A percentile compares a stretch with the other conserved stretches of the same genome.
Conservation (phyloP, 768 basidiomycete genomes). For the Pulveroboletus sp. region DNA sequence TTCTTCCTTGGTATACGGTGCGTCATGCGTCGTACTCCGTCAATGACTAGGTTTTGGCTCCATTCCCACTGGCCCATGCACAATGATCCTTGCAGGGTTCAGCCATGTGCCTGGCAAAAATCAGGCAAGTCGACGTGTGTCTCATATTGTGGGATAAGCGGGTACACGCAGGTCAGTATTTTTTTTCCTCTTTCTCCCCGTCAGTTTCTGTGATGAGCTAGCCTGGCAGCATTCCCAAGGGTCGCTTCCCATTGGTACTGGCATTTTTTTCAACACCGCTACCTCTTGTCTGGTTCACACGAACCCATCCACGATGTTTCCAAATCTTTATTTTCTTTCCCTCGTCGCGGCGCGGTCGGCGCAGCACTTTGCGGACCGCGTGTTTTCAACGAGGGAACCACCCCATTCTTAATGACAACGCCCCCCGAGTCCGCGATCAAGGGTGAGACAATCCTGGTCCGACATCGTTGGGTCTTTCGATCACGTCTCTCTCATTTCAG, state of each 20-base stretch:
- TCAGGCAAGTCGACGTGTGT: slow-evolving; percentile 3
- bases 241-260: not conserved
- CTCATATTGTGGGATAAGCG: slow-evolving; percentile 2
- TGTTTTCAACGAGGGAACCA: slow-evolving; percentile 26
- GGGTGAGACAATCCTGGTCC: not conserved
- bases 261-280: not conserved
- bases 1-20: slow-evolving; percentile 2
- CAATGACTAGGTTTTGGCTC: slow-evolving; percentile 2
- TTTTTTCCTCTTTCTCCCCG: not conserved
- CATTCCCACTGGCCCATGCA: slow-evolving; percentile 1
- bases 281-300: not conserved
- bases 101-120: slow-evolving; percentile 7
- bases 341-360: slow-evolving; percentile 4
- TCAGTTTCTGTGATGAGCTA: not conserved
- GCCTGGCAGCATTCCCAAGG: not conserved
- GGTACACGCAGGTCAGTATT: not conserved
- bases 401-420: not conserved
- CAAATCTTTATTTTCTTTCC: too few relatives aligned
- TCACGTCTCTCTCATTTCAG: slow-evolving; percentile 1
- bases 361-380: slow-evolving; percentile 13
- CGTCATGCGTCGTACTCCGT: slow-evolving; percentile 25
- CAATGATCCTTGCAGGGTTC: not conserved
- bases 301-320: not conserved
- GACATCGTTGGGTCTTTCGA: not conserved
- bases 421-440: slow-evolving; percentile 2